phyloP scores from a whole-genome alignment of 2,329 filamentous ascomycete genomes.

The Aspergillus sp. region DNA sequence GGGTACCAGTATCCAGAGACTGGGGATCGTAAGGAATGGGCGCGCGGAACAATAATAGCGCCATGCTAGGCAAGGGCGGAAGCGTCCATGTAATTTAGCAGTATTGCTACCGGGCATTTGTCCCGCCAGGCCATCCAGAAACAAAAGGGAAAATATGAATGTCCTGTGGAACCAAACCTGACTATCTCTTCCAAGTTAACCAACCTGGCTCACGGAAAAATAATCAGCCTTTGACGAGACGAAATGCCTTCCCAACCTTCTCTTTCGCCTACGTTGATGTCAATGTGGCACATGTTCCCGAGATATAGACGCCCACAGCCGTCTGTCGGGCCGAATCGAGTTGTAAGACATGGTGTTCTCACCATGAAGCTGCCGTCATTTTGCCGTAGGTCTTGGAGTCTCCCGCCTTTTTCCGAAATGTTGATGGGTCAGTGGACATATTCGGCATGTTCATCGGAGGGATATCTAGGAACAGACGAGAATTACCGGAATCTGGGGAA shows the following conservation, averaged over 20 bases:
- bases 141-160: slow-evolving; percentile 5
- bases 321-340: slow-evolving; percentile 21
- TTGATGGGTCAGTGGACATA: slow-evolving; percentile 6
- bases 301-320: slow-evolving; percentile 9
- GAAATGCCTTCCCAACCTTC: too few relatives aligned
- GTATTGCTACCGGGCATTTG: slow-evolving; percentile 11
- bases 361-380: slow-evolving; percentile 4
- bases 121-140: slow-evolving; percentile 8
- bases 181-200: too few relatives aligned
- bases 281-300: slow-evolving; percentile 1
- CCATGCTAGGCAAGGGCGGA: slow-evolving; percentile 21
- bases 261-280: background rate
- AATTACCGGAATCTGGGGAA: too few relatives aligned
- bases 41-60: slow-evolving; percentile 11
- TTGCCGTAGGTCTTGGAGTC: slow-evolving; percentile 14
- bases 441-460: slow-evolving; percentile 4
- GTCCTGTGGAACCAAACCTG: background rate
- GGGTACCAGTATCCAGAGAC: background rate
- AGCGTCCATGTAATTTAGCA: slow-evolving; percentile 28
- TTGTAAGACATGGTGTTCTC: slow-evolving; percentile 4
- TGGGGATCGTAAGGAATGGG: slow-evolving; percentile 3
- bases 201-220: slow-evolving; percentile 7
- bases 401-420: slow-evolving; percentile 31
- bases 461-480: too few relatives aligned
- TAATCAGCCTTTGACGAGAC: slow-evolving; percentile 8